Evolutionary conservation across 495 filamentous ascomycete genomes (phyloP), one percentile per base, ranked within the genome.

Genomic region (Hypoxylon cercidicola): DNA sequence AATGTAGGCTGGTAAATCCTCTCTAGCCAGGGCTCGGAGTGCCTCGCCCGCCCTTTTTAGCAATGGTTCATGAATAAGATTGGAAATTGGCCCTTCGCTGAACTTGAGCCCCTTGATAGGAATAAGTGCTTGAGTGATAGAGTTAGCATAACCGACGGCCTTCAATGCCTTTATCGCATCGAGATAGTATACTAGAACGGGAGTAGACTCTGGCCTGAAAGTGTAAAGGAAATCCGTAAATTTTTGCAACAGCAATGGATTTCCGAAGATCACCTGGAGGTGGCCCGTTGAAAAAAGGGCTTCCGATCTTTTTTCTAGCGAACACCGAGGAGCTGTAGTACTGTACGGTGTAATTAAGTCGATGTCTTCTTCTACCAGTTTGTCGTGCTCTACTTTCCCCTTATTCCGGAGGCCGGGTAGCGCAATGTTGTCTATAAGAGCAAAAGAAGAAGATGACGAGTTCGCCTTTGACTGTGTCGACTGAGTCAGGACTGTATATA

Each of bases 1-100:
- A 56, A 93, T 85, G 67, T 87, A 93, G 0, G 88, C 87, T 7
- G 90, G 88, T 2, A 94, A 74, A 63, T 90, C 88, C 20, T 92
- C 87, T 12, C 77, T 72, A 18, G 85, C 86, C 6, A 93, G 74
- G 8, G 77, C 78, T 21, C 83, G 76, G 48, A 92, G 86, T 8
- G 86, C 85, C 63, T 82, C 71, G 16, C 80, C 63, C 0, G 86
- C 84, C 58, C 87, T 87, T 32, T 83, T 80, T 60, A 89, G 79
- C 10, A 92, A 75, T 1, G 81, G 74, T 9, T 75, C 67, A 64
- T 88, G 89, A 9, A 70, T 70, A 1, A 83, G 86, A 1, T 78
- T 66, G 8, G 77, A 73, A 13, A 83, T 75, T 1, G 69, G 66
- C 1, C 80, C 72, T 4, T 71, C 59, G 43, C 72, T 82, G 69